These are phyloP conservation scores for Ophiostoma himal-ulmi DNA, from an alignment of 2,329 filamentous ascomycete species.

Conservation along the genomic window DNA sequence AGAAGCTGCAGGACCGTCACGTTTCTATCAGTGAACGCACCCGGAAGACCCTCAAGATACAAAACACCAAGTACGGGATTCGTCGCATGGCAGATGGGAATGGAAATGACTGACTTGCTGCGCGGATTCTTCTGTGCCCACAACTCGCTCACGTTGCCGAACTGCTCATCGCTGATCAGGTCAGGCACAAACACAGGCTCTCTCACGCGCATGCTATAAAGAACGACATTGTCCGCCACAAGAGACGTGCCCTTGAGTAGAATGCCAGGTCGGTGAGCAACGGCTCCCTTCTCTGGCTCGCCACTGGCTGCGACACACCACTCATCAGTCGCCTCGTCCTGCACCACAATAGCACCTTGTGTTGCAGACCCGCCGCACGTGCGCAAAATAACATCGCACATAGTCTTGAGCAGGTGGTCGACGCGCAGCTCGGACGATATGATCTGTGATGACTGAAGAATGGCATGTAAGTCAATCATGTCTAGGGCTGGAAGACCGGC, in stretches of 20 bases:
- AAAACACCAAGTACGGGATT: constrained; percentile 66
- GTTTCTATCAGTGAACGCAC: constrained; percentile 70
- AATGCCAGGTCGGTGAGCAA: constrained; percentile 59
- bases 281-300: constrained; percentile 62
- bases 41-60: constrained; percentile 68
- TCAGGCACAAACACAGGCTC: constrained; percentile 71
- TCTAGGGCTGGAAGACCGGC: constrained; percentile 67
- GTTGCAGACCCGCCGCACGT: constrained; percentile 67
- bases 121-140: constrained; percentile 64
- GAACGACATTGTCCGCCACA: constrained; percentile 69
- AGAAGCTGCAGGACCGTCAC: constrained; percentile 62
- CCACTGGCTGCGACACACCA: constrained; percentile 73
- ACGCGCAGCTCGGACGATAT: constrained; percentile 73
- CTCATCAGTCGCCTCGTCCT: constrained; percentile 53
- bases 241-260: constrained; percentile 59
- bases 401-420: constrained; percentile 69
- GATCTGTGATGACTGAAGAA: constrained; percentile 71
- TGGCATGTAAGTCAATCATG: constrained; percentile 76
- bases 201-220: constrained; percentile 70
- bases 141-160: constrained; percentile 64
- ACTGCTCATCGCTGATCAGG: constrained; percentile 67
- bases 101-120: constrained; percentile 71
- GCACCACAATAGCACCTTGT: constrained; percentile 66
- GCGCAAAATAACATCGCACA: constrained; percentile 75
- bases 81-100: constrained; percentile 68